These are phyloP conservation scores for Heimioporus retisporus DNA, from an alignment of 1,284 basidiomycete species.

Conservation along the genomic window DNA sequence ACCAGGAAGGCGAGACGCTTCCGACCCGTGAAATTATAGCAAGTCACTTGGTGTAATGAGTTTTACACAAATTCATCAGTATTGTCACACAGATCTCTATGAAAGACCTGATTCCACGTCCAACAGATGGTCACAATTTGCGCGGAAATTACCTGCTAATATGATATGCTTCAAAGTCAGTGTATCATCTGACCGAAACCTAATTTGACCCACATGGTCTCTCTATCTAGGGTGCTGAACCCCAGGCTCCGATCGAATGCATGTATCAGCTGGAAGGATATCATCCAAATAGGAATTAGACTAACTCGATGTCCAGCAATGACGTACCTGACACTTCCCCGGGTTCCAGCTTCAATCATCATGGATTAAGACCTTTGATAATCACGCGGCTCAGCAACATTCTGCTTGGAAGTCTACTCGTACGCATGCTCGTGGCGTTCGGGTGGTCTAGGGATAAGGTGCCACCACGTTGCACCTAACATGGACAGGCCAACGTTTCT, in stretches of 20 bases:
- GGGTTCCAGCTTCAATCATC: no score
- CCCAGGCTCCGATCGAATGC: not conserved
- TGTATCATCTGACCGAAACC: not conserved
- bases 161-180: not conserved
- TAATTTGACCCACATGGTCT: not conserved
- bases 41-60: not conserved
- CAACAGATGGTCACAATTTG: not conserved
- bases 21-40: not conserved
- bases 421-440: slow-evolving; percentile 24
- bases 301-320: not conserved
- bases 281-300: not conserved
- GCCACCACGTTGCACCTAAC: slow-evolving; percentile 10
- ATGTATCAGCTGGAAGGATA: not conserved
- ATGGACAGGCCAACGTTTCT: slow-evolving; percentile 26
- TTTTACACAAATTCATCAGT: slow-evolving; percentile 1
- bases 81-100: not conserved
- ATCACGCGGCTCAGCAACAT: not conserved
- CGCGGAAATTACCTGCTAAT: no score
- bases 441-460: slow-evolving; percentile 5
- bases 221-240: not conserved
- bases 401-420: not conserved
- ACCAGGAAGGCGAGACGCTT: not conserved
- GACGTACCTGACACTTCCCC: not conserved
- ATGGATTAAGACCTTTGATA: not conserved
- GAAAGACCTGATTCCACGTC: not conserved